A percentile compares a stretch with the other conserved stretches of the same genome.
phyloP scores from a whole-genome alignment of 140 eudicot genomes.

The Oenanthe javanica region DNA sequence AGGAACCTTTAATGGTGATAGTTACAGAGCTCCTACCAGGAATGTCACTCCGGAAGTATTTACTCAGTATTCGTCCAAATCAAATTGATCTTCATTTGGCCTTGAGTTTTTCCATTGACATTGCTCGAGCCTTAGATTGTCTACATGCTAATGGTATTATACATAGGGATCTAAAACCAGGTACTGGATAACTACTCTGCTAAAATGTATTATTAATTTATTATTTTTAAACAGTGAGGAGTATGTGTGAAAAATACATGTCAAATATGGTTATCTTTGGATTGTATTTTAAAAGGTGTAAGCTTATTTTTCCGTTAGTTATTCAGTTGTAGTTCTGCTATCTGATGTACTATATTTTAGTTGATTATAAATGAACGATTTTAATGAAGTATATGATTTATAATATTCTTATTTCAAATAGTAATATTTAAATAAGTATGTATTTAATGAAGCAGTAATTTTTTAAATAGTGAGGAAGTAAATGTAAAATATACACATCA shows the following conservation, averaged over 20 bases:
- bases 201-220: not conserved
- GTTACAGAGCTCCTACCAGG: constrained; percentile 91
- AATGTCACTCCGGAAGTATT: constrained; percentile 83
- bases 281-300: not conserved
- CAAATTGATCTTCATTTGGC: constrained; percentile 68
- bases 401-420: not conserved
- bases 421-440: not conserved
- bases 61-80: constrained; percentile 71
- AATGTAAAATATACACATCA: not conserved
- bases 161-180: constrained; percentile 94
- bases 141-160: constrained; percentile 95
- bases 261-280: not conserved
- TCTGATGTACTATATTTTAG: not conserved
- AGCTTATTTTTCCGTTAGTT: not conserved
- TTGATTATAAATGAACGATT: not conserved
- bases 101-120: constrained; percentile 75
- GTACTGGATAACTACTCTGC: constrained; percentile 28
- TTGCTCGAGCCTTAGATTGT: constrained; percentile 93
- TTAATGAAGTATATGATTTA: not conserved
- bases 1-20: constrained; percentile 96
- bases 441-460: not conserved
- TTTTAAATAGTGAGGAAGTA: not conserved
- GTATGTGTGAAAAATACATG: not conserved
- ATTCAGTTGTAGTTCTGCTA: not conserved
- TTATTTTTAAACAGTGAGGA: not conserved